Evolutionary conservation across 1,284 basidiomycete genomes (phyloP), one percentile per base, ranked within the genome.

Genomic region (Cryptococcus neoformans): DNA sequence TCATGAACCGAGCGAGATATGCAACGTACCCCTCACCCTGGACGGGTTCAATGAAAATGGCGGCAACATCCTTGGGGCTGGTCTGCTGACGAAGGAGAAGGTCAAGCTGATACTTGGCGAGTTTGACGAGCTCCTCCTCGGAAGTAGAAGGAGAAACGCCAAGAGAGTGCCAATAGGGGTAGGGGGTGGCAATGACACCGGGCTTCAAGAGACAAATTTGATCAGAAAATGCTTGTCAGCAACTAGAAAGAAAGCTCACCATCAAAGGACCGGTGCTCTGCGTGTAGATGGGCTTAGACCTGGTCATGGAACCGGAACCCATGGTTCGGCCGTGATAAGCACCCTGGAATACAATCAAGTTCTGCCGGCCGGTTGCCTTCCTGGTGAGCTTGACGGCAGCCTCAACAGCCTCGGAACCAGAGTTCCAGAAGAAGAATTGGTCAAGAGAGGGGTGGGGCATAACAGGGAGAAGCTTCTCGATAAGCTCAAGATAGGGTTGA

Each of bases 401-500:
- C 57, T 76, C 74, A 55, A 72, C 63, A 40, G 74, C 74, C 59
- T 76, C 74, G 45, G 73, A 70, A 6, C 77, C 77, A 5, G 92
- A 95, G 81, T 93, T 97, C 89, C 89, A 92, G 78, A 94, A 90
- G 83, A 91, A 95, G 83, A 97, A 94, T 16, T 90, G 90, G 77
- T 77, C 70, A 51, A 74, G 68, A 10, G 68, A 69, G 16, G 66
- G 65, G 57, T 68, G 62, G 36, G 74, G 74, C 73, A 76, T 75
- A 49, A 62, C 56, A 35, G 70, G 70, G 16, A 75, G 59, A 16
- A 76, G 66, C 9, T 62, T 61, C 55, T 73, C 67, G 58, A 76
- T 89, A 45, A 97, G 83, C 2, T 91, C 92, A 0, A 85, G 81
- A 76, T 95, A 81, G 0, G 93, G 91, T 85, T 92, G 89, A 62